Percentiles rank a stretch among this genome's conserved stretches.
phyloP scores from a whole-genome alignment of 208 protist species.

The Trypanosoma theileri region DNA sequence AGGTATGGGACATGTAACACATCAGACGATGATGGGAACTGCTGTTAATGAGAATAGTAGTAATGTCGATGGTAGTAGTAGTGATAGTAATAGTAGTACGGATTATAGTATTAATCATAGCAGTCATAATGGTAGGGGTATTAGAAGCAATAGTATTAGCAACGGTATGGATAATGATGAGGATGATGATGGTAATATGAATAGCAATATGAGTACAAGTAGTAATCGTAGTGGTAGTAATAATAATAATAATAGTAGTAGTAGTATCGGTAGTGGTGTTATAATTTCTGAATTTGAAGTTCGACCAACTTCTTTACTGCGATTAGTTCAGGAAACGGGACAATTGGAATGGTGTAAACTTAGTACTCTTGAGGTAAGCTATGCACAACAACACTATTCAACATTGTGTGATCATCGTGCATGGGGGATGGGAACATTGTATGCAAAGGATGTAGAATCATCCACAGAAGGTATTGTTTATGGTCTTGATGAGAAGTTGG shows the following conservation, averaged over 20 bases:
- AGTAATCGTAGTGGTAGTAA: neutral
- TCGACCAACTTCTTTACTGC: constrained; percentile 15
- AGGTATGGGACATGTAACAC: no score
- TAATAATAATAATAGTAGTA: neutral
- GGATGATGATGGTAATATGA: neutral
- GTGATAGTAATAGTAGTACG: no score
- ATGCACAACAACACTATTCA: constrained; percentile 57
- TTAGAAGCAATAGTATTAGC: neutral
- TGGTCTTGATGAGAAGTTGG: constrained; percentile 50
- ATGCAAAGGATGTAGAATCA: neutral
- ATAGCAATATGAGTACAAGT: neutral
- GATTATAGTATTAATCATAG: neutral
- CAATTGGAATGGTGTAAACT: constrained; percentile 38
- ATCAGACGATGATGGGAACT: no score
- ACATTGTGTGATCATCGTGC: constrained; percentile 21
- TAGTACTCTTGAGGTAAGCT: constrained; percentile 48
- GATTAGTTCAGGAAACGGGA: neutral
- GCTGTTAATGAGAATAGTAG: no score
- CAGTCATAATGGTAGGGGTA: neutral
- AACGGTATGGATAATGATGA: neutral
- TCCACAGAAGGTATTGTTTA: constrained; percentile 42
- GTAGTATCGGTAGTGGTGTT: neutral
- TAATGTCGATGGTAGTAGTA: no score
- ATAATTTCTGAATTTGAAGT: constrained; percentile 27
- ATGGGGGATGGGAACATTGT: constrained; percentile 23